Evolutionary conservation across 148 eudicot genomes (phyloP), one percentile per base, ranked within the genome.

Genomic region (Linanthus parryae): DNA sequence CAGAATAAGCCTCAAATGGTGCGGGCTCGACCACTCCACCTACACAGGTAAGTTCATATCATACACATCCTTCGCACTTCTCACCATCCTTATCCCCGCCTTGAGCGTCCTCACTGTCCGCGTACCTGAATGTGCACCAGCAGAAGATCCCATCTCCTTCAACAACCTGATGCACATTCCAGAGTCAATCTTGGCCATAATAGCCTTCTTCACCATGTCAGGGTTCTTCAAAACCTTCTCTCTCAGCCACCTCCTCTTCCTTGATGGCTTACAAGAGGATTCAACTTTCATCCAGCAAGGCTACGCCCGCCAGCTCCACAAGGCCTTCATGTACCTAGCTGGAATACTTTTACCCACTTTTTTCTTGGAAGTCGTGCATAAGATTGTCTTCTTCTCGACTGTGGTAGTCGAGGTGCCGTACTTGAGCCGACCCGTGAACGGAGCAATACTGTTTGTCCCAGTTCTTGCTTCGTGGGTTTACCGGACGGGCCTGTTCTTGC

Each of bases 191-290:
- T 26, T 46, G 14, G 51, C 51, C 15, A 13, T 10, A 0, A 46
- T 46, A 3, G 16, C 31, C 7, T 46, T 46, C 33, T 46, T 46
- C 33, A 46, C 51, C 2, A 18, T 46, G 2, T 24, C 51, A 1
- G 1, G 33, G 9, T 46, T 46, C 33, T 24, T 46, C 15, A 13
- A 2, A 44, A 44, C 58, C 7, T 62, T 62, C 15, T 64, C 64
- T 29, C 64, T 66, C 20, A 38, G 59, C 2, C 46, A 53, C 29
- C 70, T 66, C 28, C 40, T 66, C 9, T 66, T 66, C 28, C 59
- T 66, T 5, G 70, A 66, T 22, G 53, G 19, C 30, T 63, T 66
- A 13, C 38, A 57, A 13, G 70, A 66, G 15, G 70, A 66, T 16
- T 45, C 48, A 0, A 7, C n/a, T 6, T 40, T 58, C 48, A 47